Conservation (phyloP, 2,329 filamentous ascomycete genomes). For the Microsporum ferrugineum region DNA sequence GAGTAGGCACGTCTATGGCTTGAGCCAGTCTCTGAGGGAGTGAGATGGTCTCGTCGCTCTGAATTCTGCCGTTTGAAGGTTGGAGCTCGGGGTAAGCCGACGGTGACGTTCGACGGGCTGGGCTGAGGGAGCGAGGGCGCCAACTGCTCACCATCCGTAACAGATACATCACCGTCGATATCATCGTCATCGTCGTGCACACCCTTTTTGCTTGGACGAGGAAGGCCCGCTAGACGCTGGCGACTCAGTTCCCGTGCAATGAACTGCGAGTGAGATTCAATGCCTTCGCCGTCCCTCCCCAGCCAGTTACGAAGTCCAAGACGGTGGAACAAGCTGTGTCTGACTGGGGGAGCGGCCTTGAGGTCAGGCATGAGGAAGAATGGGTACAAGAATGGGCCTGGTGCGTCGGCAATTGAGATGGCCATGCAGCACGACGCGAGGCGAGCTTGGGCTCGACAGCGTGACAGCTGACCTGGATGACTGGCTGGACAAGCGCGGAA, state of each 20-base stretch:
- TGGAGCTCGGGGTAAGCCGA: conserved; percentile 61
- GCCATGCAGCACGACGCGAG: conserved; percentile 29
- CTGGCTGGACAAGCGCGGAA: conserved; percentile 22
- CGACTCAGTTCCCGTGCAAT: conserved; percentile 1
- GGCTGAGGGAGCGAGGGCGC: neutral
- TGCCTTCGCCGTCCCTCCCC: conserved; percentile 26
- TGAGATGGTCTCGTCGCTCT: conserved; percentile 62
- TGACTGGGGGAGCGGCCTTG: conserved; percentile 24
- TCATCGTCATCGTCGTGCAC: neutral
- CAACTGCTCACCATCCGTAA: neutral
- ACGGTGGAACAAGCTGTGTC: conserved; percentile 38
- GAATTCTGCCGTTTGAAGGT: conserved; percentile 77
- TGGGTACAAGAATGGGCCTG: conserved; percentile 27
- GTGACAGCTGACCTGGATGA: conserved; percentile 25
- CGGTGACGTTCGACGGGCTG: conserved; percentile 46
- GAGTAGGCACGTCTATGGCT: conserved; percentile 59
- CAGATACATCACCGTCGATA: neutral
- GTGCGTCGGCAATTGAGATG: conserved; percentile 31
- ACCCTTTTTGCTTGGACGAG: neutral
- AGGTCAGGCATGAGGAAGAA: conserved; percentile 26
- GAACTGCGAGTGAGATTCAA: conserved; percentile 7
- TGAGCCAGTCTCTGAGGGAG: conserved; percentile 46
- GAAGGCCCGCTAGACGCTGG: neutral
- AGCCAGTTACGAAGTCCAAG: conserved; percentile 33
- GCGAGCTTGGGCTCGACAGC: conserved; percentile 20